Base-by-base conservation (phyloP, 2,329 filamentous ascomycete genomes). In the Penicillium sp. region DNA sequence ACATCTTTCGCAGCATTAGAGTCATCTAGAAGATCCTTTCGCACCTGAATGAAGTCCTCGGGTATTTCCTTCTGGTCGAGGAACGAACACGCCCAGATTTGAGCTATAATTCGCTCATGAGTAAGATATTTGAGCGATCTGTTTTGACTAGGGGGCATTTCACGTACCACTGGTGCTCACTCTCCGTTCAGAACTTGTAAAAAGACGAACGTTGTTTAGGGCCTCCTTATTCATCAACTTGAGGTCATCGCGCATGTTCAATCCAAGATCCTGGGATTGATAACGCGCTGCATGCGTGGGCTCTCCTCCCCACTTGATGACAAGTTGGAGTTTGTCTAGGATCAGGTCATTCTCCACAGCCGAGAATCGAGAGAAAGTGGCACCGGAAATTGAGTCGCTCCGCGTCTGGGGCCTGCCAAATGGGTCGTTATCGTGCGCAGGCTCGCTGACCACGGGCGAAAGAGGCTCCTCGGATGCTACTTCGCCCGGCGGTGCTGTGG, bases 301-400 rank as follows among this genome's bases (percentile, higher is more conserved):
- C 70, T 99, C 94, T 38, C 94, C 94, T 61, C 94, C 94, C 95
- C 94, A 99, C 69, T 99, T 99, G 73, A 99, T 94, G 62, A 99
- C 95, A 36, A 99, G 82, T 70, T 99, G 94, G 31, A 99, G 78
- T 72, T 99, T 99, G 70, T 99, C 95, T 2, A 99, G 81, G 1
- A 96, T 88, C 45, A 97, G 81, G 65, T 92, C 91, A 69, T 97
- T 91, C 68, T 97, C 94, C 15, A 86, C 90, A 0, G 94, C 93
- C 6, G 93, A 94, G 55, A 95, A 95, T 55, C 95, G 88, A 21
- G 93, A 97, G 76, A 96, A 87, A 1, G 92, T 96, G 6, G 95
- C 85, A 15, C 89, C 93, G 1, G 90, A 92, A 53, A 95, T 81
- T 0, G 93, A 96, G 65, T 96, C 90, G 55, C 89, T 89, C 43